Percentiles rank a stretch among this genome's conserved stretches.
Evolutionary conservation across 345 rosid genomes (phyloP).

Genomic region (Eucalyptus decipiens): DNA sequence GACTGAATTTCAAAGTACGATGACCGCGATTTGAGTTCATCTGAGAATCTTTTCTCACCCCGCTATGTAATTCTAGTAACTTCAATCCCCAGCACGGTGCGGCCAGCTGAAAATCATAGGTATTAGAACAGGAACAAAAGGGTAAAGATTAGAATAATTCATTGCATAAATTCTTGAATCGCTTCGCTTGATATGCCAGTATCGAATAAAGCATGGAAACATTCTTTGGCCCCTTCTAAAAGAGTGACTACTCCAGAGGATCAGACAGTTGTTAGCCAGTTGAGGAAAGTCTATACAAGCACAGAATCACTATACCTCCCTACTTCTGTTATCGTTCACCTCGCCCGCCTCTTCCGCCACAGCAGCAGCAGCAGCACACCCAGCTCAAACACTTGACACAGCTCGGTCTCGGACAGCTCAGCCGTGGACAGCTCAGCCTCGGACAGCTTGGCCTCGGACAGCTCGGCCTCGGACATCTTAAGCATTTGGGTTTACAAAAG

Average conservation of each 20-base stretch:
- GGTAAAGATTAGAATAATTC: not conserved
- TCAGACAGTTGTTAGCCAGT: conserved; percentile 7
- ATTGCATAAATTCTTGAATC: not conserved
- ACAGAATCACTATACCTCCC: not conserved
- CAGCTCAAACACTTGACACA: conserved; percentile 29
- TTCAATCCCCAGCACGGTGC: not conserved
- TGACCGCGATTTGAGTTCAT: not conserved
- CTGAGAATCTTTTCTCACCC: not conserved
- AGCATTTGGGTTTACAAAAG: conserved; percentile 22
- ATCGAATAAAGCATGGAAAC: not conserved
- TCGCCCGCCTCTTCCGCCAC: not conserved
- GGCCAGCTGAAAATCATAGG: not conserved
- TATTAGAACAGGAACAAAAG: not conserved
- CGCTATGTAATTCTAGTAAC: not conserved
- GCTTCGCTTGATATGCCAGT: not conserved
- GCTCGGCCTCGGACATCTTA: conserved; percentile 19
- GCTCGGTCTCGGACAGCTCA: not conserved
- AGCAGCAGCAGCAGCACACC: not conserved
- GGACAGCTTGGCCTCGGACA: conserved; percentile 18
- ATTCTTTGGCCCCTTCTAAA: not conserved
- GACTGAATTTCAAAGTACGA: not conserved
- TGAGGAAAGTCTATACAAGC: conserved; percentile 19
- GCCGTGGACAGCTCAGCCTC: conserved; percentile 1
- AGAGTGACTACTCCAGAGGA: not conserved
- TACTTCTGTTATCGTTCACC: not conserved